Evolutionary conservation across 495 filamentous ascomycete genomes (phyloP).

Genomic region (Neurospora sp.): DNA sequence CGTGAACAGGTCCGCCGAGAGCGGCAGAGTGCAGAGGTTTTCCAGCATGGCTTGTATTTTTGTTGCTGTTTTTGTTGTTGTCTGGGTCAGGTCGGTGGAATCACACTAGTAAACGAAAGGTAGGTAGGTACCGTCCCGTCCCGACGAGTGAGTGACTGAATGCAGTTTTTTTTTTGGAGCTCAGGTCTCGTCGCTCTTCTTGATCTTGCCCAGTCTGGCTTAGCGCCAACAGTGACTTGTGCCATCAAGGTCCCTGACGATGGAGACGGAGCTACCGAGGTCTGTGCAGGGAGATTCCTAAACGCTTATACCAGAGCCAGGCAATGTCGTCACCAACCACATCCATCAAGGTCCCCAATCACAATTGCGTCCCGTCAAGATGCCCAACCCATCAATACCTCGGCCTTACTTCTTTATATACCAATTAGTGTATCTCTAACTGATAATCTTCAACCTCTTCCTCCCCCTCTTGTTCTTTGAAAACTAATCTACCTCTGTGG

Average conservation of each 20-base stretch:
- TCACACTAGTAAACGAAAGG: background rate
- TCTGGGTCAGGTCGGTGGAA: background rate
- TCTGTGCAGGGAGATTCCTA: background rate
- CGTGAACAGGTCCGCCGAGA: slow-evolving; percentile 78
- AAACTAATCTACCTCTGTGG: background rate
- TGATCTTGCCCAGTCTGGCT: background rate
- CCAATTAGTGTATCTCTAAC: background rate
- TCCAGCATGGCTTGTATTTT: slow-evolving; percentile 48
- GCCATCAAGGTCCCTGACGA: background rate
- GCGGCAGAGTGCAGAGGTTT: slow-evolving; percentile 78
- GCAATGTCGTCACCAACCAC: background rate
- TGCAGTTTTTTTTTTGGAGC: background rate
- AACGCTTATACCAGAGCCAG: background rate
- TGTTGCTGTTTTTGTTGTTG: background rate
- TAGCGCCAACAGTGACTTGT: background rate
- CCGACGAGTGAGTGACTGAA: background rate
- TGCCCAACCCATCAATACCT: background rate
- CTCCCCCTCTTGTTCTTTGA: background rate
- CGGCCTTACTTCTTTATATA: background rate
- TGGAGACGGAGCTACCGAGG: background rate
- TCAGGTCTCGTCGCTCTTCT: background rate
- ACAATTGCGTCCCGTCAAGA: background rate
- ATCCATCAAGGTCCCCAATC: background rate
- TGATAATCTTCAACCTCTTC: background rate
- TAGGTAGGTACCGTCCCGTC: background rate